Evolutionary conservation across 2,329 filamentous ascomycete genomes (phyloP).

Genomic region (Parafenestella ontariensis): DNA sequence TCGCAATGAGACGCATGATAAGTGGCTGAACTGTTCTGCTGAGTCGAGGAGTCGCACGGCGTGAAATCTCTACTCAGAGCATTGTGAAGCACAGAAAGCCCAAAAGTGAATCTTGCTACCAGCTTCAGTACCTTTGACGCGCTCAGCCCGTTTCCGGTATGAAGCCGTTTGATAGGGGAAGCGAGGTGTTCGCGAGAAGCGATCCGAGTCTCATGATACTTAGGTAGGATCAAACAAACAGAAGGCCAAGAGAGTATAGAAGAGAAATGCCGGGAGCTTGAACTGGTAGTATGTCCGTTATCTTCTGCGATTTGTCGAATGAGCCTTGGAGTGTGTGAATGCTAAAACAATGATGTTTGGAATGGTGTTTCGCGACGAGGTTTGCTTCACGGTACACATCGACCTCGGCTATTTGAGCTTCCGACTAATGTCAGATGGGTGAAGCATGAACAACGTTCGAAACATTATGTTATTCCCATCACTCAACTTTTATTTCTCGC

Average conservation of each 20-base stretch:
- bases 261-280: neutral
- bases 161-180: no score
- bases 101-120: neutral
- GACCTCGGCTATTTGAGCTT: slow-evolving; percentile 4
- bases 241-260: neutral
- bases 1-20: neutral
- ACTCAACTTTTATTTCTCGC: no score
- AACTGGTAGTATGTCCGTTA: neutral
- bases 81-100: slow-evolving; percentile 16
- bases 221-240: neutral
- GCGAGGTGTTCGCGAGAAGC: neutral
- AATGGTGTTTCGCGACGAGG: slow-evolving; percentile 30
- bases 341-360: slow-evolving; percentile 40
- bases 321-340: slow-evolving; percentile 2
- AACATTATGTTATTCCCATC: neutral
- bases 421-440: slow-evolving; percentile 4
- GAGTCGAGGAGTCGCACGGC: neutral
- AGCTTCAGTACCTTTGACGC: neutral
- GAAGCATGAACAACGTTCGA: neutral
- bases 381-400: slow-evolving; percentile 15
- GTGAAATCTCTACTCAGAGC: neutral
- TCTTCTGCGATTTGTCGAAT: neutral
- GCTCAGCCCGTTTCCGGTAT: neutral
- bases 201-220: no score
- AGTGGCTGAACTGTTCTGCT: neutral